Percentiles rank a stretch among this genome's conserved stretches.
phyloP scores from a whole-genome alignment of 768 basidiomycete genomes.

The Xerocomellus intermedius region DNA sequence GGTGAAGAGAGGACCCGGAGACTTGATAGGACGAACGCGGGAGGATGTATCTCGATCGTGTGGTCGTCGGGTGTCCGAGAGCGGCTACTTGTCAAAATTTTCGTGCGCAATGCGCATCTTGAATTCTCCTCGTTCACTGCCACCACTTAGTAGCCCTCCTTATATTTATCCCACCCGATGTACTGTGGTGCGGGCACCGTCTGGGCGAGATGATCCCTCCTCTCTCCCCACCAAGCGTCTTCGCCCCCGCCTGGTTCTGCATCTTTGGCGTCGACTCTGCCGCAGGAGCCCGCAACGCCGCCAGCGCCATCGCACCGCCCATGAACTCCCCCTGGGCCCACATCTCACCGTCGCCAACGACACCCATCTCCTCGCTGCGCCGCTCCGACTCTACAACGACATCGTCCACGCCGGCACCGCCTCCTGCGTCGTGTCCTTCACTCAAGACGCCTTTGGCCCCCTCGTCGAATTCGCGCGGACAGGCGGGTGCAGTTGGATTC shows the following conservation, averaged over 20 bases:
- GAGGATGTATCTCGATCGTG: too few relatives aligned
- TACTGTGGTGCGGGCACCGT: too few relatives aligned
- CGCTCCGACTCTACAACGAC: constrained; percentile 60
- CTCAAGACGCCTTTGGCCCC: constrained; percentile 35
- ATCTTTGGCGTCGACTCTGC: constrained; percentile 80
- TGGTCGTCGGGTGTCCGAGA: too few relatives aligned
- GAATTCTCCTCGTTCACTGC: too few relatives aligned
- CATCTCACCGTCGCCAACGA: constrained; percentile 73
- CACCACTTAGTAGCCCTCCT: too few relatives aligned
- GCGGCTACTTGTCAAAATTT: too few relatives aligned
- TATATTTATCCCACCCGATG: too few relatives aligned
- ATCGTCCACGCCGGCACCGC: constrained; percentile 76
- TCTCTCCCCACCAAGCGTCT: constrained; percentile 41
- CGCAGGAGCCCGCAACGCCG: constrained; percentile 55
- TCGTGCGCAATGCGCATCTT: too few relatives aligned
- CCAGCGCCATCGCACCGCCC: constrained; percentile 51
- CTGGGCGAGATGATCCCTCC: too few relatives aligned
- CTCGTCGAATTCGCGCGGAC: constrained; percentile 65
- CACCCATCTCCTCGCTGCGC: constrained; percentile 80
- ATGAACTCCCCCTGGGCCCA: constrained; percentile 57
- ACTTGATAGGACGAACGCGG: too few relatives aligned
- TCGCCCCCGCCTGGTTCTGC: constrained; percentile 80
- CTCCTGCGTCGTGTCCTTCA: constrained; percentile 69
- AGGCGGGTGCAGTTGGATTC: constrained; percentile 83
- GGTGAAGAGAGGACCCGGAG: too few relatives aligned